Conservation (phyloP, 1,284 basidiomycete genomes). For the Leucoagaricus sp. region DNA sequence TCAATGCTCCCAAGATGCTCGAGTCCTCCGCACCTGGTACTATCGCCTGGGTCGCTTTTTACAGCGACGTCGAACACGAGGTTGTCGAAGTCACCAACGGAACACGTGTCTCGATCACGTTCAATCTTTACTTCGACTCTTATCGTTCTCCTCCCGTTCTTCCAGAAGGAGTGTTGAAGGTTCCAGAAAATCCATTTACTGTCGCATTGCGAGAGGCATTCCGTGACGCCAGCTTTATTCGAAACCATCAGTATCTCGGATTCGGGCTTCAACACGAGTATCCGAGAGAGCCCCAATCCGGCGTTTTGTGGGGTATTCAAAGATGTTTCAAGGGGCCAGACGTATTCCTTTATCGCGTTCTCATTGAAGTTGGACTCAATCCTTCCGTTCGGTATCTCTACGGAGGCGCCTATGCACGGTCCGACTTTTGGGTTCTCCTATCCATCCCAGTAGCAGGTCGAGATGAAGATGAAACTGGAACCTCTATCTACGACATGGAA, state of each 20-base stretch:
- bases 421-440: background rate
- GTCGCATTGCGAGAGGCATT: background rate
- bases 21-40: constrained; percentile 13
- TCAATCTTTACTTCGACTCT: constrained; percentile 33
- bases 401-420: background rate
- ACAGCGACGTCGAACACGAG: constrained; percentile 43
- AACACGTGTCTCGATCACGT: constrained; percentile 42
- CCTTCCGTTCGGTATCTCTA: background rate
- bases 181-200: background rate
- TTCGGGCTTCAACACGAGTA: constrained; percentile 6
- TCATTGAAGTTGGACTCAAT: background rate
- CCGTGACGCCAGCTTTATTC: background rate
- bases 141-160: background rate
- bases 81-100: constrained; percentile 39
- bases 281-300: background rate
- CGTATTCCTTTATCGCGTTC: background rate
- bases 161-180: background rate
- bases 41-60: constrained; percentile 35
- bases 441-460: background rate
- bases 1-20: constrained; percentile 25
- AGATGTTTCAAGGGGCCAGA: constrained; percentile 3
- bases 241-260: background rate
- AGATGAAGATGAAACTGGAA: background rate
- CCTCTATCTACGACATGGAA: no score
- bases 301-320: background rate